Conservation (phyloP, 257 asterid species). For the Solanum ossicruentum region DNA sequence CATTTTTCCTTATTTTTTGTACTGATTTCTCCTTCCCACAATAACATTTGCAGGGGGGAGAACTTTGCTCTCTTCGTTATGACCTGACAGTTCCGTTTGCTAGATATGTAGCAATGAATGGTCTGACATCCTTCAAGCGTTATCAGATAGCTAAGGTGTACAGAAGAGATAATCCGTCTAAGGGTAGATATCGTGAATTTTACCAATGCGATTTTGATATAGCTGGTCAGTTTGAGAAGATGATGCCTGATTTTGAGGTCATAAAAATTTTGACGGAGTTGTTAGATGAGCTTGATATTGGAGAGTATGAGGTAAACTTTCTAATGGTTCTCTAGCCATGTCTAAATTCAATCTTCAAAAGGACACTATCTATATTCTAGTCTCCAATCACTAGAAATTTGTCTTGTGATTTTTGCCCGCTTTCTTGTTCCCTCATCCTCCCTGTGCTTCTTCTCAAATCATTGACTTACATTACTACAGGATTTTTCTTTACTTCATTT, state of each 20-base stretch:
- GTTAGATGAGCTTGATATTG: conserved; percentile 78
- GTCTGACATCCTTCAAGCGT: conserved; percentile 80
- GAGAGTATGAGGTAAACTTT: conserved; percentile 70
- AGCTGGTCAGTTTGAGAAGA: conserved; percentile 86
- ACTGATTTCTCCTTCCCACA: neutral
- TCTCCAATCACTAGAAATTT: neutral
- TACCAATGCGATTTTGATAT: conserved; percentile 93
- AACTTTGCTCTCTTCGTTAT: conserved; percentile 92
- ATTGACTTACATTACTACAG: neutral
- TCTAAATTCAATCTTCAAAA: neutral
- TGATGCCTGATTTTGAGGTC: conserved; percentile 97
- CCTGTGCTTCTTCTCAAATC: neutral
- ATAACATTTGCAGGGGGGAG: conserved; percentile 75
- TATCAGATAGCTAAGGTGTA: conserved; percentile 95
- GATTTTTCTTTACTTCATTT: neutral
- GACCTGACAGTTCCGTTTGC: conserved; percentile 95
- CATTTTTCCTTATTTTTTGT: neutral
- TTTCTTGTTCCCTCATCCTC: neutral
- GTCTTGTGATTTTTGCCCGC: neutral
- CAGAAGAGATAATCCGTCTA: conserved; percentile 92
- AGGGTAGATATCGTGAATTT: conserved; percentile 95
- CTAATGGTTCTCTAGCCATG: neutral
- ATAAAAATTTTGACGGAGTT: conserved; percentile 72
- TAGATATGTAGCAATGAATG: conserved; percentile 84
- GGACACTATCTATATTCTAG: neutral